phyloP scores from a whole-genome alignment of 2,329 filamentous ascomycete genomes.

The Magnaporthiopsis poae region DNA sequence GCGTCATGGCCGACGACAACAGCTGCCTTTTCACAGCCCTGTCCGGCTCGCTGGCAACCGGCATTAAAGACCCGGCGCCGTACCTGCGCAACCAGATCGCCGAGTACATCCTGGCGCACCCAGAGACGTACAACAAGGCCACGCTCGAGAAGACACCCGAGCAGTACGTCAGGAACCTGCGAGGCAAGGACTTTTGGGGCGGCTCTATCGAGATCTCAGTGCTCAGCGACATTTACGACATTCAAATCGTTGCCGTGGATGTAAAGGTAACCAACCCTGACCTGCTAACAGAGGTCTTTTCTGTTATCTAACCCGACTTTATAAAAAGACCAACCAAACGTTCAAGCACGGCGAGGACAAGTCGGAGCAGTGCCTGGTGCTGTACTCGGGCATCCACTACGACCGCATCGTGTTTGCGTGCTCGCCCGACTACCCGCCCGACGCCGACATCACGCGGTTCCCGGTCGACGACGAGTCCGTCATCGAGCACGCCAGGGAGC shows the following conservation, averaged over 20 bases:
- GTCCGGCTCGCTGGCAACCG: slow-evolving; percentile 61
- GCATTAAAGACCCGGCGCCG: slow-evolving; percentile 31
- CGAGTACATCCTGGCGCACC: slow-evolving; percentile 64
- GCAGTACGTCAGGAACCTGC: slow-evolving; percentile 74
- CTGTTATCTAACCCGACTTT: slow-evolving; percentile 20
- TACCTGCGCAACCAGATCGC: slow-evolving; percentile 68
- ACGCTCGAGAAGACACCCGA: slow-evolving; percentile 62
- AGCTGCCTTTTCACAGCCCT: slow-evolving; percentile 88
- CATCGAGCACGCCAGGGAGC: slow-evolving; percentile 54
- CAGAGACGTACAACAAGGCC: slow-evolving; percentile 62
- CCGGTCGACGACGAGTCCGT: slow-evolving; percentile 50
- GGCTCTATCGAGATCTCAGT: slow-evolving; percentile 85
- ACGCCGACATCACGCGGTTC: slow-evolving; percentile 61
- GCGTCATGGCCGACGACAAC: slow-evolving; percentile 96
- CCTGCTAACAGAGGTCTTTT: too few species aligned
- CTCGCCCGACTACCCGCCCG: slow-evolving; percentile 27
- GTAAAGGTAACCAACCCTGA: slow-evolving; percentile 40
- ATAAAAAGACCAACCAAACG: not conserved
- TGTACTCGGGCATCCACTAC: slow-evolving; percentile 91
- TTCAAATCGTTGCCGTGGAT: slow-evolving; percentile 79
- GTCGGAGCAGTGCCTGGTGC: slow-evolving; percentile 61
- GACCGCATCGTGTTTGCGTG: slow-evolving; percentile 58
- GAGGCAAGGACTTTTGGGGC: slow-evolving; percentile 74
- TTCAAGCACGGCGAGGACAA: slow-evolving; percentile 59
- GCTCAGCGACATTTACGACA: slow-evolving; percentile 70